phyloP scores from a whole-genome alignment of 331 rosid genomes.

The Erythrophleum ivorense region DNA sequence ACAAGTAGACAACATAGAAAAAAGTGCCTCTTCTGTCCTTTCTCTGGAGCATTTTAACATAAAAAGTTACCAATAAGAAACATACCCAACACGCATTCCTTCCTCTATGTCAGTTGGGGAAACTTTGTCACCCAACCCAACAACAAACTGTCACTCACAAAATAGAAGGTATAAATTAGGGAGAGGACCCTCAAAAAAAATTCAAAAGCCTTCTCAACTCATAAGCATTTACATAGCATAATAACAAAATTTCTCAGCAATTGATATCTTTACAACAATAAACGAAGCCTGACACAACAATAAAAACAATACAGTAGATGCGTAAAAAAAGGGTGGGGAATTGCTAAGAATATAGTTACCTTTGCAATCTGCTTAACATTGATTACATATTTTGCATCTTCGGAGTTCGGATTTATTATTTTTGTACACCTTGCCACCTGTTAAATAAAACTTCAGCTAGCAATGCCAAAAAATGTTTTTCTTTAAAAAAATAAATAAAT shows the following conservation, averaged over 20 bases:
- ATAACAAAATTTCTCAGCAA: background rate
- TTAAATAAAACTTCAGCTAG: constrained; percentile 34
- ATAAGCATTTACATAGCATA: constrained; percentile 14
- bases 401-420: constrained; percentile 91
- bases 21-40: constrained; percentile 10
- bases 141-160: constrained; percentile 68
- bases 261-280: background rate
- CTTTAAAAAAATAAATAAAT: background rate
- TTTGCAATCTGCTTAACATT: constrained; percentile 92
- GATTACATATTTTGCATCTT: constrained; percentile 87
- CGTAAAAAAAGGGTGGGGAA: background rate
- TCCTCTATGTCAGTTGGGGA: constrained; percentile 94
- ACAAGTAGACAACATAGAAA: constrained; percentile 15
- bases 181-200: background rate
- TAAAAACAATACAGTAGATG: background rate
- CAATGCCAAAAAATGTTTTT: constrained; percentile 4
- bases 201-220: constrained; percentile 22
- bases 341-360: constrained; percentile 45
- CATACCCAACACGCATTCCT: constrained; percentile 98
- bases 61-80: constrained; percentile 20
- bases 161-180: constrained; percentile 3
- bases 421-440: constrained; percentile 96
- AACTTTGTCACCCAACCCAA: constrained; percentile 91
- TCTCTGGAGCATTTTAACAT: constrained; percentile 2
- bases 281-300: background rate